These are phyloP conservation scores for Solanum chmielewskii DNA, from an alignment of 257 asterid genomes.

Conservation along the genomic window DNA sequence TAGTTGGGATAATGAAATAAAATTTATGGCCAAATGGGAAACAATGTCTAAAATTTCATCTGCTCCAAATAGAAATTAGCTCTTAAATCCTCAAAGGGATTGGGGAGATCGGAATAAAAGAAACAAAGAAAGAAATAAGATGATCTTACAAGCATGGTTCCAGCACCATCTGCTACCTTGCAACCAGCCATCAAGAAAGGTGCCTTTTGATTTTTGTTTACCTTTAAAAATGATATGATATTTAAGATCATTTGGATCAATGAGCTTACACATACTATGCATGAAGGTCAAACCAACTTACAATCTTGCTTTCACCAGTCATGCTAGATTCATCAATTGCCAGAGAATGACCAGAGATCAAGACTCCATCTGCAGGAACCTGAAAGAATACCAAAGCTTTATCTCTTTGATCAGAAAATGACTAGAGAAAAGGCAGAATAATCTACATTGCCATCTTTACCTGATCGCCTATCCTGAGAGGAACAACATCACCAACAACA, in stretches of 20 bases:
- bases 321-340: conserved; percentile 97
- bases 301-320: conserved; percentile 99
- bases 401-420: neutral
- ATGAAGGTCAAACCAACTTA: conserved; percentile 46
- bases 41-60: neutral
- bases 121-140: neutral
- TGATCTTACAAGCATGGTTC: conserved; percentile 72
- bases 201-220: conserved; percentile 61
- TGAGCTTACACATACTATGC: conserved; percentile 1
- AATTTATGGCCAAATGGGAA: neutral
- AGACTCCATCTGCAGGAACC: conserved; percentile 92
- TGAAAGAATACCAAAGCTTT: conserved; percentile 14
- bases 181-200: conserved; percentile 98
- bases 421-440: neutral
- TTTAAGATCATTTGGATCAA: conserved; percentile 14
- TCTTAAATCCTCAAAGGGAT: neutral
- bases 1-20: neutral
- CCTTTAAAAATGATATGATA: conserved; percentile 22
- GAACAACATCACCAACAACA: conserved; percentile 90
- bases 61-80: neutral
- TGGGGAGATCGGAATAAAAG: neutral
- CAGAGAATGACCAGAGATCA: conserved; percentile 78
- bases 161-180: conserved; percentile 97
- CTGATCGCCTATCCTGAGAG: conserved; percentile 95
- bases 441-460: conserved; percentile 19